phyloP scores from a whole-genome alignment of 148 eudicot species.

The Silene uniflora region DNA sequence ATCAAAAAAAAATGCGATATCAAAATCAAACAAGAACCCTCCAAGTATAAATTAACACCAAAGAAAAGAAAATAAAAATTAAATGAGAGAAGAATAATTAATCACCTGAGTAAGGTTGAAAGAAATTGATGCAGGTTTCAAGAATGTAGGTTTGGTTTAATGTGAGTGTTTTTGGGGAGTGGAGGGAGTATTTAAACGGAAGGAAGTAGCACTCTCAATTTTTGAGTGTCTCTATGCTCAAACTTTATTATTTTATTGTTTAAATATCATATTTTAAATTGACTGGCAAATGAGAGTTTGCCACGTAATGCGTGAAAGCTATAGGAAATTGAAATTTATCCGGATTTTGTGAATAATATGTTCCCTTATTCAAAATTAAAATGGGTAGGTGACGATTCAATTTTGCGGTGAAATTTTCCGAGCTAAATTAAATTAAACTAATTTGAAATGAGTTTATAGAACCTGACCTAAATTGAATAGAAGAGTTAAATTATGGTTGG shows the following conservation, averaged over 20 bases:
- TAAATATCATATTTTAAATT: background rate
- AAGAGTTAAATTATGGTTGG: no score
- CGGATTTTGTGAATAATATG: background rate
- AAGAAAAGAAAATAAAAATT: background rate
- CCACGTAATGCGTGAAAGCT: conserved; percentile 9
- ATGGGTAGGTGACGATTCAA: no score
- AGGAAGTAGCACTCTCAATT: background rate
- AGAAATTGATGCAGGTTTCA: background rate
- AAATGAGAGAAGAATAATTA: background rate
- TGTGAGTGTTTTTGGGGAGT: background rate
- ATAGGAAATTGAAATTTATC: background rate
- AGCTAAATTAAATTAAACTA: no score
- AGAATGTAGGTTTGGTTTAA: background rate
- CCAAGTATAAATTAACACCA: background rate
- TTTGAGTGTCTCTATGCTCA: background rate
- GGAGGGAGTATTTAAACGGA: background rate
- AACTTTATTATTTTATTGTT: background rate
- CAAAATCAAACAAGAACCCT: background rate
- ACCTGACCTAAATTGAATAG: no score
- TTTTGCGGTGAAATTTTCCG: no score
- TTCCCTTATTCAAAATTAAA: background rate
- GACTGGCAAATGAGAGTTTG: background rate
- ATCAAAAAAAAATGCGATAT: background rate
- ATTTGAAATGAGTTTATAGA: no score
- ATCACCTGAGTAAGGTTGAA: conserved; percentile 3